Evolutionary conservation across 192 early-diverging fungal species (phyloP).

Genomic region (Phycomyces blakesleeanus): DNA sequence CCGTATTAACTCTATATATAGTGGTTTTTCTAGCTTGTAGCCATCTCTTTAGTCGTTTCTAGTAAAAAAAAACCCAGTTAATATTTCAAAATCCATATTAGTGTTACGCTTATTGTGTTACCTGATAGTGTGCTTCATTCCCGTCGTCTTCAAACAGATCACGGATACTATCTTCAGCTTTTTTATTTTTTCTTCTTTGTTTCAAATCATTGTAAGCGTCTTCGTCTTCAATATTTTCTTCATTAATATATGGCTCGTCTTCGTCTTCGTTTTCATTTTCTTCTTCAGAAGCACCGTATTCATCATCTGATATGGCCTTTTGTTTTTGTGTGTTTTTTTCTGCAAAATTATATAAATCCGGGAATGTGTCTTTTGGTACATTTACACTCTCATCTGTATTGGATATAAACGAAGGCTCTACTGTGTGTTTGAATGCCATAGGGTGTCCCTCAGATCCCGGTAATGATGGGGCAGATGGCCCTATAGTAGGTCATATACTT

Average conservation of each 20-base stretch:
- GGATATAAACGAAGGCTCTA: neutral
- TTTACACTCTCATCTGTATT: neutral
- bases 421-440: no score
- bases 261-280: neutral
- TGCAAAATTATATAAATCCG: neutral
- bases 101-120: no score
- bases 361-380: neutral
- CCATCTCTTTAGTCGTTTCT: slow-evolving; percentile 49
- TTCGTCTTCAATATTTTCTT: slow-evolving; percentile 10
- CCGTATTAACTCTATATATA: slow-evolving; percentile 16
- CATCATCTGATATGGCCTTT: neutral
- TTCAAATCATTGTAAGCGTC: slow-evolving; percentile 12
- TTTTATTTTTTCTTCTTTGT: slow-evolving; percentile 2
- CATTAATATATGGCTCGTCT: neutral
- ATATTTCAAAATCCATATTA: no score
- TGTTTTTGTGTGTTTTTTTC: neutral
- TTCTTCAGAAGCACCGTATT: neutral
- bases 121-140: slow-evolving; percentile 47
- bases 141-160: slow-evolving; percentile 62
- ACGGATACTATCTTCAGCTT: slow-evolving; percentile 8
- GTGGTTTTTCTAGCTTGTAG: slow-evolving; percentile 33
- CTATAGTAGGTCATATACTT: no score
- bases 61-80: neutral
- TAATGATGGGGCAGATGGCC: no score
- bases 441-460: no score